These are phyloP conservation scores for Ustilago cynodontis DNA, from an alignment of 1,284 basidiomycete genomes.

Conservation along the genomic window DNA sequence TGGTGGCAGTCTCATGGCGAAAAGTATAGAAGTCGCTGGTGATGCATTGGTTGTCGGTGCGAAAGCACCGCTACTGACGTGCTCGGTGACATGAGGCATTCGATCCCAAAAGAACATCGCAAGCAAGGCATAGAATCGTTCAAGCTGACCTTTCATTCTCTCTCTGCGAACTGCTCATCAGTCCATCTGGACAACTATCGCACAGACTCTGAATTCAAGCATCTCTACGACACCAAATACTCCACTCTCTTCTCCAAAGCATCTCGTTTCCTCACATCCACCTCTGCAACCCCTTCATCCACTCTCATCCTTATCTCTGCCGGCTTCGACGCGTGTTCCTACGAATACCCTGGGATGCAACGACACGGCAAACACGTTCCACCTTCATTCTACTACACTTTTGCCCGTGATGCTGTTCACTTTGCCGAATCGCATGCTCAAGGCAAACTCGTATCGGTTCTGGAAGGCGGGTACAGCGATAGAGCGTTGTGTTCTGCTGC, in stretches of 20 bases:
- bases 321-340: conserved; percentile 93
- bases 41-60: neutral
- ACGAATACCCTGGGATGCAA: conserved; percentile 92
- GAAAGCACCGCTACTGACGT: neutral
- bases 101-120: too few relatives aligned
- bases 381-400: conserved; percentile 84
- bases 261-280: conserved; percentile 78
- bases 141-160: neutral
- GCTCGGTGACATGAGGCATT: conserved; percentile 31
- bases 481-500: conserved; percentile 78
- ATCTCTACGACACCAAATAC: conserved; percentile 81
- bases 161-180: conserved; percentile 68
- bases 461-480: conserved; percentile 96
- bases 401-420: conserved; percentile 79
- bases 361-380: conserved; percentile 92
- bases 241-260: conserved; percentile 80
- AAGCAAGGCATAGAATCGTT: neutral
- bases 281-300: conserved; percentile 77
- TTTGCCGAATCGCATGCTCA: conserved; percentile 79
- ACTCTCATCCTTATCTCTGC: conserved; percentile 76
- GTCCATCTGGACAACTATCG: conserved; percentile 85
- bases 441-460: conserved; percentile 84
- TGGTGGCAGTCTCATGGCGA: conserved; percentile 30
- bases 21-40: conserved; percentile 1
- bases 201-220: conserved; percentile 82